These are phyloP conservation scores for Moesziomyces antarcticus DNA, from an alignment of 1,284 basidiomycete species.

Conservation along the genomic window DNA sequence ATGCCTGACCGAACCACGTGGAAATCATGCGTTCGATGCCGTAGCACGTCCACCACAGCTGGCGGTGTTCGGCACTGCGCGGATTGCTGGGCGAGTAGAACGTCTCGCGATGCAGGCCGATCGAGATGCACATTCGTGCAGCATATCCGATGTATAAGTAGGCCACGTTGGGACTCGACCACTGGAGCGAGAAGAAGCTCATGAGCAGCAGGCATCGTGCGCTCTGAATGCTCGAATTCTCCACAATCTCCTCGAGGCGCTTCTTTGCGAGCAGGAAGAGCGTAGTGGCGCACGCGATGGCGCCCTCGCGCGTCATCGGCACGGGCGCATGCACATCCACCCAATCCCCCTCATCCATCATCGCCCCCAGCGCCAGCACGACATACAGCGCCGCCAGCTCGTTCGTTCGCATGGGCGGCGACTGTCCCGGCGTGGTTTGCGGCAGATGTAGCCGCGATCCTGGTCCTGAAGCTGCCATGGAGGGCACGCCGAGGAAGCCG, in stretches of 20 bases:
- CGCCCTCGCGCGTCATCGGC: conserved; percentile 38
- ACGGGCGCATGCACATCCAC: conserved; percentile 37
- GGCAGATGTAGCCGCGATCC: conserved; percentile 9
- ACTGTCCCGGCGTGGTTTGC: conserved; percentile 8
- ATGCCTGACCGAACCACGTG: conserved; percentile 43
- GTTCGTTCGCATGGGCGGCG: conserved; percentile 38
- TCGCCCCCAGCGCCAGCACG: conserved; percentile 37
- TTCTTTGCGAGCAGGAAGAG: conserved; percentile 47
- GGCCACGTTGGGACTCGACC: conserved; percentile 51
- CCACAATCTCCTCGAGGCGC: conserved; percentile 46
- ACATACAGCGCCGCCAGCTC: conserved; percentile 47
- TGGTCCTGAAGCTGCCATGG: conserved; percentile 26
- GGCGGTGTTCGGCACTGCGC: conserved; percentile 27
- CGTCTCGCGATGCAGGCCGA: conserved; percentile 47
- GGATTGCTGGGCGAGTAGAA: conserved; percentile 40
- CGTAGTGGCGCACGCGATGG: conserved; percentile 38
- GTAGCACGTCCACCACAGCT: conserved; percentile 53
- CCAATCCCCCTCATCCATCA: conserved; percentile 52
- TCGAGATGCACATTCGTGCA: conserved; percentile 49
- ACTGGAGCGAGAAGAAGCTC: conserved; percentile 49
- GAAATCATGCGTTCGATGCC: conserved; percentile 45
- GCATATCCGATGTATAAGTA: conserved; percentile 52
- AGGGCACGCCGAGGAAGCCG: conserved; percentile 37
- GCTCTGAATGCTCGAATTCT: conserved; percentile 48
- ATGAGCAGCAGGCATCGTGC: conserved; percentile 48